A percentile compares a stretch with the other conserved stretches of the same genome.
These are phyloP conservation scores for Zopfia rhizophila DNA, from an alignment of 2,329 filamentous ascomycete genomes.

Conservation along the genomic window DNA sequence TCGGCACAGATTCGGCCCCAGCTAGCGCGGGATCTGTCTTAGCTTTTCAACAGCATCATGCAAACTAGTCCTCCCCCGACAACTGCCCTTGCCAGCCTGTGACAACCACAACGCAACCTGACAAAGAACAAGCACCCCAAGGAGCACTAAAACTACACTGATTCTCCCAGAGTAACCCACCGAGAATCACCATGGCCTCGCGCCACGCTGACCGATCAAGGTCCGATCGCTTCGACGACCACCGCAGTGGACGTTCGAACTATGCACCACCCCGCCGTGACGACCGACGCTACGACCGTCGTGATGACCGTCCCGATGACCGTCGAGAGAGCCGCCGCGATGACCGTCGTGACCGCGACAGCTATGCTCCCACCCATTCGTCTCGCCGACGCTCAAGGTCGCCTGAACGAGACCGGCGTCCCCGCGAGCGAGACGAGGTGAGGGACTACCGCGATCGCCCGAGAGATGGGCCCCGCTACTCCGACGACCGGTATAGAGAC, in stretches of 20 bases:
- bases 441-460: conserved; percentile 67
- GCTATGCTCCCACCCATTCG: conserved; percentile 57
- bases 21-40: not conserved
- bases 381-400: conserved; percentile 14
- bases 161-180: conserved; percentile 32
- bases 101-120: conserved; percentile 4
- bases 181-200: conserved; percentile 54
- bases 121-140: conserved; percentile 2
- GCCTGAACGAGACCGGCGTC: conserved; percentile 11
- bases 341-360: conserved; percentile 68
- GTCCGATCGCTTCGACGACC: conserved; percentile 48
- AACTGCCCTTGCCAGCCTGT: not conserved
- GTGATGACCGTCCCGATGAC: conserved; percentile 67
- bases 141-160: conserved; percentile 1
- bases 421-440: conserved; percentile 11
- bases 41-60: not conserved
- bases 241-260: conserved; percentile 52
- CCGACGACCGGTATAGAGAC: conserved; percentile 10
- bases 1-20: conserved; percentile 4
- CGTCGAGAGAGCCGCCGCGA: conserved; percentile 66
- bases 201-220: conserved; percentile 79
- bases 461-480: conserved; percentile 67
- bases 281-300: conserved; percentile 55
- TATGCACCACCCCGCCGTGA: conserved; percentile 37
- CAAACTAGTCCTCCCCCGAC: not conserved